Percentiles rank a stretch among this genome's conserved stretches.
Conservation (phyloP, 306 rosid species). For the Cicer judaicum region DNA sequence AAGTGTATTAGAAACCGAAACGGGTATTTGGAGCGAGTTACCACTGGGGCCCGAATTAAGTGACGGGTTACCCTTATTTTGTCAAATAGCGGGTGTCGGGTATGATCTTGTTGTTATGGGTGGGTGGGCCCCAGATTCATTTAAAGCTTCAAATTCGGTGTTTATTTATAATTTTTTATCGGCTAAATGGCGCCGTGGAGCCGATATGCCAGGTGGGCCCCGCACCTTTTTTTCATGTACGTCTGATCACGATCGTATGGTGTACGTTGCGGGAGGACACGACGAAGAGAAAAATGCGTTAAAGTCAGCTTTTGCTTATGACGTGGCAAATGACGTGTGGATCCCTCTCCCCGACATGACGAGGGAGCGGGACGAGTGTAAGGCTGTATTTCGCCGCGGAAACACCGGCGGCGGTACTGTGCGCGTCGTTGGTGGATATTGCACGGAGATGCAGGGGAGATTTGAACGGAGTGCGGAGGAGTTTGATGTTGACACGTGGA, state of each 20-base stretch:
- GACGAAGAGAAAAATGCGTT: conserved; percentile 69
- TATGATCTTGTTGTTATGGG: conserved; percentile 65
- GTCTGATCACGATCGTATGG: conserved; percentile 46
- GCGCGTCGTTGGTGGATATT: conserved; percentile 63
- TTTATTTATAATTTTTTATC: conserved; percentile 56
- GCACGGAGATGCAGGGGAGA: conserved; percentile 73
- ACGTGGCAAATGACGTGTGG: conserved; percentile 64
- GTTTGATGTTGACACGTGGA: conserved; percentile 50
- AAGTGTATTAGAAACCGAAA: conserved; percentile 51
- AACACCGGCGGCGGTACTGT: conserved; percentile 35
- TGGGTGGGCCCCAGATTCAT: conserved; percentile 74
- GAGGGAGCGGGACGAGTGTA: conserved; percentile 74
- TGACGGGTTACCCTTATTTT: conserved; percentile 69
- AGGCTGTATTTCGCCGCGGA: conserved; percentile 43
- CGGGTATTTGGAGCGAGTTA: conserved; percentile 62
- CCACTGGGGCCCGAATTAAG: conserved; percentile 41
- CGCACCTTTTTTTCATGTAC: conserved; percentile 69
- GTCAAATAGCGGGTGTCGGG: conserved; percentile 63
- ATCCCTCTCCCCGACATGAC: conserved; percentile 58
- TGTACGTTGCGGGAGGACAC: conserved; percentile 74
- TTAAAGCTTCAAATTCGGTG: conserved; percentile 64
- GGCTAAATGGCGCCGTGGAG: conserved; percentile 68
- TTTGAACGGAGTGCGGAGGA: conserved; percentile 69
- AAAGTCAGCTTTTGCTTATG: conserved; percentile 59
- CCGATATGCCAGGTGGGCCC: conserved; percentile 69